Base-by-base conservation (phyloP, 371 early-diverging fungal genomes). In the Sanchytrium tribonematis region DNA sequence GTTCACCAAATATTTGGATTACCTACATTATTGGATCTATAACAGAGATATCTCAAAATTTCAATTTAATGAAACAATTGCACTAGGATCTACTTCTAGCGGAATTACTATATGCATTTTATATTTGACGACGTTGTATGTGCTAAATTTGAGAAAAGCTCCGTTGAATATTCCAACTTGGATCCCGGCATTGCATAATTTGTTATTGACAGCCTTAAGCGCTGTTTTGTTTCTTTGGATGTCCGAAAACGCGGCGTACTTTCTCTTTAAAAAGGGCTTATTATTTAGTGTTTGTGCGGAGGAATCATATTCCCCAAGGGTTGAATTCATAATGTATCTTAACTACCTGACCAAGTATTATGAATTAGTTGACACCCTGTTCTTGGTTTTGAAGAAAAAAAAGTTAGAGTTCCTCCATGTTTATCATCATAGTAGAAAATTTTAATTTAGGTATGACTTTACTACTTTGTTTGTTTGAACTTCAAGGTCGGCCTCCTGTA, bases 271-370 rank as follows among this genome's bases (percentile, higher is more conserved):
- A 12, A 48, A 48, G 22, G 48, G 48, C 12, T 48, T 48, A 22
- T 48, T 48, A 5, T 48, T 48, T 48, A 48, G 48, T 48, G 48
- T 48, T 22, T 48, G 48, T 22, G 48, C 5, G 12, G 48, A 5
- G 5, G 48, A 48, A 48, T 48, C 48, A 12, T 48, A 48, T 48
- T 12, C 48, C 22, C 48, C 48, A 12, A 48, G 48, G 22, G 48
- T 48, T 48, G 48, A 48, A 12, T 48, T 48, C 48, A 48, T 48
- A 5, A 48, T 48, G 48, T 48, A 48, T 69, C 28, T 67, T 69
- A 90, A 90, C 79, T 89, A 89, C 74, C 78, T 88, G 68, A 80
- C 84, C 73, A 90, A 90, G 78, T 90, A 85, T 78, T 87, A 84
- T 82, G 91, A 90, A 75, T 79, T 90, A 29, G 70, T 80, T 70